Evolutionary conservation across 2,329 filamentous ascomycete species (phyloP).

Genomic region (Penicillium hesseltinei): DNA sequence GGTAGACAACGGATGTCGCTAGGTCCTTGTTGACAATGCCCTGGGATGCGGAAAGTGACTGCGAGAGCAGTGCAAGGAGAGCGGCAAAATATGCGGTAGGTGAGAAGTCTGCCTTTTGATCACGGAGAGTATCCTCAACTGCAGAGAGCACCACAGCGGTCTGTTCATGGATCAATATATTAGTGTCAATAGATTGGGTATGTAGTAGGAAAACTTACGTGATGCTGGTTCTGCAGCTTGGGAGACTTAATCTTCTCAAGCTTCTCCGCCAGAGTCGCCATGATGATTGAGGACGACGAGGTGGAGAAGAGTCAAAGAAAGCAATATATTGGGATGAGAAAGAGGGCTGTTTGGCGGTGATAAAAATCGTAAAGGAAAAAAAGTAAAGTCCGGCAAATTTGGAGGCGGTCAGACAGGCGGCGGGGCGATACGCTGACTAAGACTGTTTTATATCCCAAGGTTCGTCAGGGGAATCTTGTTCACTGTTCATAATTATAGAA

Average conservation of each 20-base stretch:
- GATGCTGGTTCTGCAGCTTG: slow-evolving; percentile 91
- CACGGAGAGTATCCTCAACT: slow-evolving; percentile 87
- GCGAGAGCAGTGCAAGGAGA: slow-evolving; percentile 80
- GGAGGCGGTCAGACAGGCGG: slow-evolving; percentile 4
- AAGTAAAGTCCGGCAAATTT: slow-evolving; percentile 11
- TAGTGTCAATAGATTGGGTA: slow-evolving; percentile 2
- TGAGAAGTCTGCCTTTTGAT: slow-evolving; percentile 78
- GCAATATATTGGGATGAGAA: slow-evolving; percentile 8
- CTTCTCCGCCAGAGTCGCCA: slow-evolving; percentile 76
- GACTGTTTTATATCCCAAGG: not conserved
- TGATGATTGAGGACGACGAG: slow-evolving; percentile 36
- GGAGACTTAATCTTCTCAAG: slow-evolving; percentile 96
- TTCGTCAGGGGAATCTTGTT: not conserved
- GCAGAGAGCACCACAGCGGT: slow-evolving; percentile 77
- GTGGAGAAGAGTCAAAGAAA: slow-evolving; percentile 20
- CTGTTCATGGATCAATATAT: slow-evolving; percentile 15
- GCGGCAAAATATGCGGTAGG: slow-evolving; percentile 94
- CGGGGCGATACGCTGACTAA: slow-evolving; percentile 1
- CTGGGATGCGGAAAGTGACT: slow-evolving; percentile 63
- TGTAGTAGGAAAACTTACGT: slow-evolving; percentile 55
- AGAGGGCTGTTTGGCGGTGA: slow-evolving; percentile 13
- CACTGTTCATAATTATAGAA: not conserved
- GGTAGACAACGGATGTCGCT: slow-evolving; percentile 83
- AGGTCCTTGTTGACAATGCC: slow-evolving; percentile 77
- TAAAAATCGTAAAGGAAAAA: slow-evolving; percentile 14